Evolutionary conservation across 2,329 filamentous ascomycete species (phyloP), one percentile per base, ranked within the genome.

Genomic region (Parasarocladium wereldwijsianum): DNA sequence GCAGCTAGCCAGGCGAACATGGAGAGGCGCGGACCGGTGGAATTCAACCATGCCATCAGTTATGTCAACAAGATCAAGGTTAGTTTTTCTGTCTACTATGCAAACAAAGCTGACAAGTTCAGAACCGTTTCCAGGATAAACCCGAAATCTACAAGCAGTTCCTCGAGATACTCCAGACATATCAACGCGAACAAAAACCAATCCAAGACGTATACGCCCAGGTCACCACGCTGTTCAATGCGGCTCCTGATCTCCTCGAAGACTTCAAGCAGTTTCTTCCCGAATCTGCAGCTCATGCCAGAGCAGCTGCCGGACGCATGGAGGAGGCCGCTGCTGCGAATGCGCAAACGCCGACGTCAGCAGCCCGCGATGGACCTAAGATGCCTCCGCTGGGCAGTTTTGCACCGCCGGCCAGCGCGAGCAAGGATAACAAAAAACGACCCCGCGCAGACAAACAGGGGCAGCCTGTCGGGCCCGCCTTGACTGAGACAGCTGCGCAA

Each of bases 31-130:
- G 87, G 86, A 1, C 90, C 90, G 2, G 90, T 98, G 12, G 90
- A 98, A 49, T 98, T 98, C 54, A 98, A 98, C 50, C 90, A 98
- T 56, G 90, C 90, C 1, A 98, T 98, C 39, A 96, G 86, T 51
- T 98, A 98, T 46, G 90, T 98, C 32, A 98, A 98, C 51, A 98
- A 98, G 59, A 98, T 98, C 46, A 98, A 98, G 76, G 86, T 90
- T 58, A 52, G 68, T 43, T 34, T 24, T 16, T 29, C 25, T 35
- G 17, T 30, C 17, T 24, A 25, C 29, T 29, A 26, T 31, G 18
- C 24, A 33, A 26, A 13, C 26, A 16, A 21, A 17, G 12, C 23
- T 32, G 16, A 13, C 12, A 26, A 26, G 36, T 17, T 33, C 46
- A 93, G 84, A 98, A 96, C 50, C 87, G 90, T 25, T 98, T 96